These are phyloP conservation scores for Lantana camara DNA, from an alignment of 257 asterid species.

Conservation along the genomic window DNA sequence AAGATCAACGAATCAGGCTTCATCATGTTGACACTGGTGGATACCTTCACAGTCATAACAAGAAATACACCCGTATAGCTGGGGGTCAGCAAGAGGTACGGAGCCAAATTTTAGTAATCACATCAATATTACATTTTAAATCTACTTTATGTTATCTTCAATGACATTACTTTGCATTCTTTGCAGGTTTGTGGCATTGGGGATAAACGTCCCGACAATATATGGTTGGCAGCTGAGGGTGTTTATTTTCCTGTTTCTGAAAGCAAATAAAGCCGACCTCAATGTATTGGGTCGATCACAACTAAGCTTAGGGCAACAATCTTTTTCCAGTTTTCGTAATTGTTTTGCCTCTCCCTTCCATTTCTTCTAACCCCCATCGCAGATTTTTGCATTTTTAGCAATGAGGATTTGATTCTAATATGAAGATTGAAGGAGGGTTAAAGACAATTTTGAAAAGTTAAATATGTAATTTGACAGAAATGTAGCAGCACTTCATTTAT, in stretches of 20 bases:
- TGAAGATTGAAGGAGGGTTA: not conserved
- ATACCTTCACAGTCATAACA: conserved; percentile 84
- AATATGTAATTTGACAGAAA: conserved; percentile 5
- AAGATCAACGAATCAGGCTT: conserved; percentile 82
- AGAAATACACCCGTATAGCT: conserved; percentile 80
- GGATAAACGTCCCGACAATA: conserved; percentile 71
- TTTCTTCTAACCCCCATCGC: conserved; percentile 1
- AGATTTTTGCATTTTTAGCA: not conserved
- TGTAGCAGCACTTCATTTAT: not conserved
- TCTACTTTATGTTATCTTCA: conserved; percentile 3
- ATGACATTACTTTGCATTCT: conserved; percentile 1
- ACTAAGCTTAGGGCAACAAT: not conserved
- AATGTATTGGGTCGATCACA: conserved; percentile 5
- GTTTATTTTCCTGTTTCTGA: conserved; percentile 66
- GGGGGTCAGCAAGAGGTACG: conserved; percentile 95
- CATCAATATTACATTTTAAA: not conserved
- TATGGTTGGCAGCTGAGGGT: conserved; percentile 92
- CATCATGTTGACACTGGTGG: conserved; percentile 75
- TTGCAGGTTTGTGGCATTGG: conserved; percentile 76
- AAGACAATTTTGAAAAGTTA: not conserved
- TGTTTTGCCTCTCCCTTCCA: not conserved
- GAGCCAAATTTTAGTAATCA: conserved; percentile 10
- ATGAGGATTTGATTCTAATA: not conserved
- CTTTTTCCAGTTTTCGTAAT: not conserved
- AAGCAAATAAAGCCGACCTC: conserved; percentile 44